Evolutionary conservation across 192 early-diverging fungal species (phyloP), one percentile per base, ranked within the genome.

Genomic region (Entomortierella lignicola): DNA sequence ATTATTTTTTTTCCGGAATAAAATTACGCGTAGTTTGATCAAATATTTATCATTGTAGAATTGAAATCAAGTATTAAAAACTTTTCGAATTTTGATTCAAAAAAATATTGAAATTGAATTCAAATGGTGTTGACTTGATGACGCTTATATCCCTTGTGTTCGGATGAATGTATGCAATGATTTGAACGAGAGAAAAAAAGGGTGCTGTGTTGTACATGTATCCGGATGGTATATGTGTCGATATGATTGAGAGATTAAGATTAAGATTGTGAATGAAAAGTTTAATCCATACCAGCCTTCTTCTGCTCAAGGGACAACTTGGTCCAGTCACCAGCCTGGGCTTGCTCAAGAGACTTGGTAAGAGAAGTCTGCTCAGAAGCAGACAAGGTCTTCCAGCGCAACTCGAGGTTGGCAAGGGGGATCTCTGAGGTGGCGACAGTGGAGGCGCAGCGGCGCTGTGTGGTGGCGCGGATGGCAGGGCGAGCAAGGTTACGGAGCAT

Each of bases 311-410:
- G 68, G 55, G 96, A 84, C 70, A 99, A 82, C 69, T 89, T 88
- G 86, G 94, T 94, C 98, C 98, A 99, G 89, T 99, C 95, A 52
- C 89, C 93, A 89, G 96, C 96, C 89, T 98, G 95, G 68, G 85
- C 87, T 81, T 93, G 93, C 67, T 87, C 87, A 30, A 99, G 88
- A 43, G 86, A 79, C 72, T 92, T 93, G 62, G 92, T 83, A 59
- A 97, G 90, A 60, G 93, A 90, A 62, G 84, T 85, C 88, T 97
- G 94, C 84, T 97, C 95, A 64, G 87, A 85, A 81, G 82, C 72
- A 79, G 92, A 84, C 79, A 89, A 71, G 79, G 90, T 77, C 89
- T 89, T 85, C 92, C 89, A 84, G 82, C 82, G 81, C 77, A 82
- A 65, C 65, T 87, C 83, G 31, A 89, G 53, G 81, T 89, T 87